Evolutionary conservation across 352 stramenopile genomes (phyloP), one percentile per base, ranked within the genome.

Genomic region (Elongisporangium anandrum): DNA sequence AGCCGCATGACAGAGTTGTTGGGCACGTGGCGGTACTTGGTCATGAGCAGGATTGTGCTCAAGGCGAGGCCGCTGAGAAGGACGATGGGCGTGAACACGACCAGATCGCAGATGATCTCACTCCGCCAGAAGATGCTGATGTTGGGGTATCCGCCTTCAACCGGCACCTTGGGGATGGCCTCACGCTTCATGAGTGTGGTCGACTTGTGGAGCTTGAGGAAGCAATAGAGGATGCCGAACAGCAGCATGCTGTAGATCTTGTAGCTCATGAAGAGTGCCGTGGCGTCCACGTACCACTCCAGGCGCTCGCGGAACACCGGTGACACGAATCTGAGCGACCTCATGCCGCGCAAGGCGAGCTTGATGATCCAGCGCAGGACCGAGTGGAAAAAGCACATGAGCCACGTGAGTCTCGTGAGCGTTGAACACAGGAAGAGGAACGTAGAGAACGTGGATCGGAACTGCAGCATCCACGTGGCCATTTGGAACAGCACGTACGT

Each of bases 241-340:
- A 80, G 54, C 47, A 76, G 29, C 6, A 83, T 51, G 56, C 61
- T 72, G 61, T 80, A 80, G 22, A 83, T 38, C 55, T 83, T 80
- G 68, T 79, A 83, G 58, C 70, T 79, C 20, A 73, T 58, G 57
- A 75, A 72, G 17, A 79, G 48, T 4, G 62, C 57, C 50, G 59
- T 56, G 10, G 49, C 63, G 45, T 83, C 68, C 0, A 72, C 55
- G 48, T 68, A 73, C 64, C 64, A 77, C 22, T 74, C 68, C 13
- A 77, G 41, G 5, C 63, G 58, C 4, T 65, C 49, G 3, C 60
- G 65, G 4, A 59, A 9, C 3, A 20, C 17, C 4, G 58, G 20
- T 0, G 63, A 61, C 52, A 76, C 34, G 12, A 70, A 1, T 77
- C 75, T 68, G 75, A 97, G 47, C 80, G 89, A 64, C 96, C 95